Evolutionary conservation across 352 stramenopile species (phyloP), one percentile per base, ranked within the genome.

Genomic region (Globisporangium viniferum): DNA sequence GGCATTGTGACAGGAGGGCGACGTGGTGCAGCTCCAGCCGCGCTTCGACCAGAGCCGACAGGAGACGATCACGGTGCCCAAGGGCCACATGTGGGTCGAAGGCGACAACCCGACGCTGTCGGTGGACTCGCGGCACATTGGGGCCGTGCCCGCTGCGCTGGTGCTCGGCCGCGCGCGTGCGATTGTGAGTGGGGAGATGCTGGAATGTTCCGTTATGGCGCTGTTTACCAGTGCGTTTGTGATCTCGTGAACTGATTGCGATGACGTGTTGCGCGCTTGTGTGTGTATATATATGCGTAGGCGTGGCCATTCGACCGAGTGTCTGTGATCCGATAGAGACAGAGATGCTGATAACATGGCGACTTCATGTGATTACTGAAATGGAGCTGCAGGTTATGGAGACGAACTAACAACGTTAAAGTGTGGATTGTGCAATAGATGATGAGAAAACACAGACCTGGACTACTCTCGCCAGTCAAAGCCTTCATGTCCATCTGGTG

Each of bases 41-140:
- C 81, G 81, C 27, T 88, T 90, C 46, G 82, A 91, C 63, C 62
- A 88, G 44, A 66, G 79, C 39, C 81, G 81, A 5, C 78, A 71
- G 39, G 77, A 77, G 29, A 89, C 78, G 51, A 80, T 93, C 49
- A 80, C 73, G 5, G 79, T 99, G 22, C 96, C 96, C 6, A 90
- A 97, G 65, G 94, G 96, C 59, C 94, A 98, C 70, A 75, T 99
- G 36, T 99, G 97, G 97, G 74, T 99, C 6, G 95, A 99, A 82
- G 97, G 97, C 46, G 97, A 99, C 78, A 99, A 99, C 77, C 68
- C 91, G 7, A 87, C 83, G 49, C 94, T 97, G 72, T 98, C 93
- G 8, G 89, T 90, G 1, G 97, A 99, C 83, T 98, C 94, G 64
- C 84, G 97, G 7, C 84, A 97, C 72, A 98, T 98, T 64, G 97